A percentile compares a stretch with the other conserved stretches of the same genome.
These are phyloP conservation scores for Alloascoidea hylecoeti DNA, from an alignment of 805 yeast species.

Conservation along the genomic window DNA sequence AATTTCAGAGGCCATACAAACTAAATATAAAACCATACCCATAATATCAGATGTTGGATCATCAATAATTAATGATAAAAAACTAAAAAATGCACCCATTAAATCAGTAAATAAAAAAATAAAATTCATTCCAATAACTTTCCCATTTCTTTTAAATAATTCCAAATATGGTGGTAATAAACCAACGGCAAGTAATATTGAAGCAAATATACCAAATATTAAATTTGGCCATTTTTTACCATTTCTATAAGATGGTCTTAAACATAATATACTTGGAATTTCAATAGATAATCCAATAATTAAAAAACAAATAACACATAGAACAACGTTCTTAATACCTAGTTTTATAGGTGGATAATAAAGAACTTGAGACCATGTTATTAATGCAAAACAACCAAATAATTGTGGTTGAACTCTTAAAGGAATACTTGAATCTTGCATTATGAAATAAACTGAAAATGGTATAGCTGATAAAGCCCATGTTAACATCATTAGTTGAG, in stretches of 20 bases:
- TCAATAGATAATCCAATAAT: constrained; percentile 43
- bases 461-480: constrained; percentile 80
- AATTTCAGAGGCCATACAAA: constrained; percentile 60
- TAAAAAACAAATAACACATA: constrained; percentile 23
- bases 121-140: constrained; percentile 84
- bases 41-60: constrained; percentile 38
- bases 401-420: constrained; percentile 80
- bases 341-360: constrained; percentile 55
- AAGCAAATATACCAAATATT: constrained; percentile 69
- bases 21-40: constrained; percentile 63
- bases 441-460: constrained; percentile 71
- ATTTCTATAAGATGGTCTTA: constrained; percentile 36
- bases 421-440: constrained; percentile 58
- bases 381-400: constrained; percentile 53
- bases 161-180: constrained; percentile 85
- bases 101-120: constrained; percentile 64
- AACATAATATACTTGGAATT: constrained; percentile 56
- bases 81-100: constrained; percentile 70
- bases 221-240: constrained; percentile 63
- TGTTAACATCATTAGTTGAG: constrained; percentile 74
- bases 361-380: constrained; percentile 57
- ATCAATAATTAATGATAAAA: constrained; percentile 41
- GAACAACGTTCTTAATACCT: constrained; percentile 18
- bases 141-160: constrained; percentile 61
- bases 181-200: constrained; percentile 62